Conservation (phyloP, 2,329 filamentous ascomycete genomes). For the Neofusicoccum parvum region DNA sequence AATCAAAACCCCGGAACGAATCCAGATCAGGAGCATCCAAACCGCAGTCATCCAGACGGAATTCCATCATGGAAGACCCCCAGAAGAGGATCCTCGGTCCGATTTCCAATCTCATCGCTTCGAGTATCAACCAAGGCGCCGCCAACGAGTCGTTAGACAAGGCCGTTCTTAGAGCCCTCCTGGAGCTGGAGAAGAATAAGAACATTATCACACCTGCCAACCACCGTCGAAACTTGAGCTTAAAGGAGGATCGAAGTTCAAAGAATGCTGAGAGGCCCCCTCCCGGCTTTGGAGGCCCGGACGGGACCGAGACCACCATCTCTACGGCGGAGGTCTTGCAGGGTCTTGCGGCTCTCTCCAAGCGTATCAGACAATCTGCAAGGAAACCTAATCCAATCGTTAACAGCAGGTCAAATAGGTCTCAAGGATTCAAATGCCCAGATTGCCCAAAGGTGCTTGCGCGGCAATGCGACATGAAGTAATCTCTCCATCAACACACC, state of each 20-base stretch:
- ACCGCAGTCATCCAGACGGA: not conserved
- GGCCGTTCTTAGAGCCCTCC: conserved; percentile 28
- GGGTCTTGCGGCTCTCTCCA: conserved; percentile 30
- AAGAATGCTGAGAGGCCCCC: not conserved
- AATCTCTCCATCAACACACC: conserved; percentile 9
- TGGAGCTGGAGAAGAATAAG: not conserved
- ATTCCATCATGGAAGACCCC: not conserved
- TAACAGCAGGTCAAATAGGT: conserved; percentile 4
- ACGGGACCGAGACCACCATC: conserved; percentile 21
- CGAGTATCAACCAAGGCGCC: conserved; percentile 26
- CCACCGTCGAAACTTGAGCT: not conserved
- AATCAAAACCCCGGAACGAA: not conserved
- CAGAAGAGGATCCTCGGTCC: conserved; percentile 28
- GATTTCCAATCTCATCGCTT: conserved; percentile 27
- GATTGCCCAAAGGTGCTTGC: conserved; percentile 29
- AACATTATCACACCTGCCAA: not conserved
- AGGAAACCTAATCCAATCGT: conserved; percentile 21
- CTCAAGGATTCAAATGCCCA: conserved; percentile 27
- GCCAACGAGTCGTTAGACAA: conserved; percentile 27
- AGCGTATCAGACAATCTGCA: conserved; percentile 30
- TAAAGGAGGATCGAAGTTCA: not conserved
- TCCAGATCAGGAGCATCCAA: not conserved
- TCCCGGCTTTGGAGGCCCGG: not conserved
- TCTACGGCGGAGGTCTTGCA: conserved; percentile 29
- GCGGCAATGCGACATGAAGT: conserved; percentile 46